These are phyloP conservation scores for Leptoxyphium fumago DNA, from an alignment of 2,329 filamentous ascomycete genomes.

Conservation along the genomic window DNA sequence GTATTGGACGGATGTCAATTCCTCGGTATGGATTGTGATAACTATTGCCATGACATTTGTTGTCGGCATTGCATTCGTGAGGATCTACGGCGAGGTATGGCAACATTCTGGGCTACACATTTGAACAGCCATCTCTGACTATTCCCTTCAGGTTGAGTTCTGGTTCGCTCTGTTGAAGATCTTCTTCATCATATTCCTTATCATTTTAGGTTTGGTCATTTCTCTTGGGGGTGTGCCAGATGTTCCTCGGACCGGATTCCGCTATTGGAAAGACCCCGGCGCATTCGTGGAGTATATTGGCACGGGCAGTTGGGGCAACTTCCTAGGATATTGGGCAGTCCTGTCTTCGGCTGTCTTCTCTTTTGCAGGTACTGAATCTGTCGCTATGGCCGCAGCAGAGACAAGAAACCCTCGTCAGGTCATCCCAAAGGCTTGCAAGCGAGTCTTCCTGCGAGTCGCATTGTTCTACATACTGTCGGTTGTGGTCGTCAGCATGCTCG, in stretches of 20 bases:
- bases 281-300: constrained; percentile 17
- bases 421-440: constrained; percentile 33
- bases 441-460: constrained; percentile 40
- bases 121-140: background rate
- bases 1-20: constrained; percentile 63
- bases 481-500: constrained; percentile 24
- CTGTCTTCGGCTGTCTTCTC: constrained; percentile 19
- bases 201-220: constrained; percentile 35
- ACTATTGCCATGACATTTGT: constrained; percentile 29
- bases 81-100: constrained; percentile 31
- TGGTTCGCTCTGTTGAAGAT: constrained; percentile 35
- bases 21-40: constrained; percentile 62
- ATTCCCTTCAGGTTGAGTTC: constrained; percentile 25
- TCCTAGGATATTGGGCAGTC: constrained; percentile 26
- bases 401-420: constrained; percentile 13
- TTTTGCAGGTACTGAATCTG: constrained; percentile 35
- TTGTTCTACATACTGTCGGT: constrained; percentile 28
- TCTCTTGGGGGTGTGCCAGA: constrained; percentile 34
- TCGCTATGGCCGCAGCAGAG: constrained; percentile 14
- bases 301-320: constrained; percentile 20
- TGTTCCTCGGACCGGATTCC: constrained; percentile 31
- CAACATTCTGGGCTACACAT: background rate
- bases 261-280: constrained; percentile 21
- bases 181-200: constrained; percentile 34
- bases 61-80: constrained; percentile 45